A percentile compares a stretch with the other conserved stretches of the same genome.
phyloP scores from a whole-genome alignment of 2,329 filamentous ascomycete genomes.

The Lachnellula cervina region DNA sequence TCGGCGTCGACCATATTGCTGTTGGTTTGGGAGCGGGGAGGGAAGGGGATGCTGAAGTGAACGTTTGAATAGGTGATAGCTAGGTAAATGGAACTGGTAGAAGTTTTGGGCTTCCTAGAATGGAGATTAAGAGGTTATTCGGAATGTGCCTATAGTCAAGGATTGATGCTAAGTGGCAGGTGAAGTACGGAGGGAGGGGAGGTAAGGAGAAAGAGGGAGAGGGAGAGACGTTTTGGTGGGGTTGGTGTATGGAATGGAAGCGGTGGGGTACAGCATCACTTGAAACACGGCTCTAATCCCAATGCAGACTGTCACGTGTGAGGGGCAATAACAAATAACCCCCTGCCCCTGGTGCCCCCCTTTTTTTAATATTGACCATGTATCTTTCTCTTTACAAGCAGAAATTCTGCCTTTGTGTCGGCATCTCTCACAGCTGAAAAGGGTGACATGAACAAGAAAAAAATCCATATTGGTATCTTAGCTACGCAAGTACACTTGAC shows the following conservation, averaged over 20 bases:
- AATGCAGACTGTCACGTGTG: background rate
- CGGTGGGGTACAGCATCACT: background rate
- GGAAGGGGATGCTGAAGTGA: background rate
- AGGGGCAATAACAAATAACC: background rate
- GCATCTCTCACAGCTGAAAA: too few species aligned
- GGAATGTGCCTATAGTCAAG: background rate
- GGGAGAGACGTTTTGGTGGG: background rate
- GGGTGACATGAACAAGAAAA: background rate
- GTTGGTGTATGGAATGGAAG: background rate
- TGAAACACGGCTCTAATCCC: background rate
- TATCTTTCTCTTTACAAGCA: too few species aligned
- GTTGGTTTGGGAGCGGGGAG: background rate
- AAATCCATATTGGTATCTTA: slow-evolving; percentile 4
- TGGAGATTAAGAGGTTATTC: background rate
- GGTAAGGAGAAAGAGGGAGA: too few species aligned
- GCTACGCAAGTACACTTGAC: background rate
- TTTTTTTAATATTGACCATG: background rate
- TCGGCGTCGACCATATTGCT: slow-evolving; percentile 66
- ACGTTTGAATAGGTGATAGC: background rate
- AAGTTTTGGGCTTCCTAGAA: background rate
- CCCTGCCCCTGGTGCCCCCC: background rate
- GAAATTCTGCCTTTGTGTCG: too few species aligned
- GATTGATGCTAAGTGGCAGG: background rate
- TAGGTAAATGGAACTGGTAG: background rate
- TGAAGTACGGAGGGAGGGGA: background rate